Base-by-base conservation (phyloP, 768 basidiomycete genomes). In the Mycena crocata region DNA sequence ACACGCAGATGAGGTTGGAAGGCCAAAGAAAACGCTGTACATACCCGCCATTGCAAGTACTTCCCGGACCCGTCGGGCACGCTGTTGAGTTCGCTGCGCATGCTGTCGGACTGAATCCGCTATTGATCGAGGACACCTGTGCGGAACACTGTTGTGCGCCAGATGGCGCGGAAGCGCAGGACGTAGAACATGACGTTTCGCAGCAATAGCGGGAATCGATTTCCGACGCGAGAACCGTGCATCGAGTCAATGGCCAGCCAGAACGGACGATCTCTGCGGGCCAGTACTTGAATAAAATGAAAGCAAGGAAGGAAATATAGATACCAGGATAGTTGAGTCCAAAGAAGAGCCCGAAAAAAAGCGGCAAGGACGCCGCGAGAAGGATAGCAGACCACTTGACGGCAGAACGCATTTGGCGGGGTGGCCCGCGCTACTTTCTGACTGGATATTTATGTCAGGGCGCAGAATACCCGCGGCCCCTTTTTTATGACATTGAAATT, bases 331-430 rank as follows among this genome's bases (percentile, higher is more conserved):
- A 68, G 31, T 61, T 54, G 5, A 71, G n/a, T 1, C 70, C 70
- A 32, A 71, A 71, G 39, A 71, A 71, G 2, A 71, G 52, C 2
- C 70, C 70, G 40, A 71, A 71, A 51, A 71, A 71, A 6, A 71
- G 64, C 9, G 39, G 60, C 14, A 71, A 50, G 0, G 70, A 67
- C 24, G 39, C 35, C 15, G 48, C 39, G 50, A 62, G 60, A 14
- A 62, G 37, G n/a, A n/a, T n/a, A n/a, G n/a, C n/a, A n/a, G n/a
- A n/a, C n/a, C n/a, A n/a, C n/a, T n/a, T n/a, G n/a, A n/a, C n/a
- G n/a, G n/a, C n/a, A n/a, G n/a, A n/a, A n/a, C n/a, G n/a, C n/a
- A n/a, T n/a, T n/a, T n/a, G n/a, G n/a, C n/a, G n/a, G n/a, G n/a
- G n/a, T n/a, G n/a, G n/a, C n/a, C n/a, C n/a, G n/a, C n/a, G n/a